phyloP scores from a whole-genome alignment of 108 stramenopile species.

The Pseudonitzschia delicatissima region DNA sequence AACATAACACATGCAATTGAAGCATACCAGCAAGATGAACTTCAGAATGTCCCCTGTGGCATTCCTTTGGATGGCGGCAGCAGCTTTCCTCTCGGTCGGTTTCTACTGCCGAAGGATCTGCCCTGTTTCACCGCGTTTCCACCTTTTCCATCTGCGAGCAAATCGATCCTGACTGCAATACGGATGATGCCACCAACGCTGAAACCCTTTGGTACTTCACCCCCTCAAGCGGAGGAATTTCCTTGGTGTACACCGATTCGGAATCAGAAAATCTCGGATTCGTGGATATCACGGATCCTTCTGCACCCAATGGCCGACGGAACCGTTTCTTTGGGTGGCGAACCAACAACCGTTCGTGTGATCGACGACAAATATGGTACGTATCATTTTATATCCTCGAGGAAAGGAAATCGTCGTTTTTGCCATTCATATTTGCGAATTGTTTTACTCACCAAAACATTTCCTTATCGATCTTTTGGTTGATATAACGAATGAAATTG shows the following conservation, averaged over 20 bases:
- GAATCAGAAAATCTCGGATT: conserved; percentile 38
- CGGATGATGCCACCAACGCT: conserved; percentile 38
- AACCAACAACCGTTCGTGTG: conserved; percentile 66
- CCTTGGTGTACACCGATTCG: conserved; percentile 51
- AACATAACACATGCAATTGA: no score
- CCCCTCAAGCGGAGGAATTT: conserved; percentile 22
- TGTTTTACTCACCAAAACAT: no score
- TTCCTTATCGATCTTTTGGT: no score
- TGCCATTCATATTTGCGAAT: no score
- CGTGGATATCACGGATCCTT: conserved; percentile 56
- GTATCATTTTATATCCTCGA: not conserved
- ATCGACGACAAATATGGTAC: conserved; percentile 30
- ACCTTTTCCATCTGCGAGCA: conserved; percentile 41
- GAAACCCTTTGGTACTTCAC: conserved; percentile 29
- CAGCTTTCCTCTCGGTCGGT: no score
- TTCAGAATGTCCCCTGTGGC: no score
- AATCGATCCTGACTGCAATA: conserved; percentile 36
- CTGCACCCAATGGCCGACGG: conserved; percentile 39
- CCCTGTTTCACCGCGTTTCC: conserved; percentile 38
- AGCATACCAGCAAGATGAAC: no score
- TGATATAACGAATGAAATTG: no score
- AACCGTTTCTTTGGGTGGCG: conserved; percentile 42
- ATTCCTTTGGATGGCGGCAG: no score
- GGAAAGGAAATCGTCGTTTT: not conserved
- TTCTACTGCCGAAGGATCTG: not conserved